Percentiles rank a stretch among this genome's conserved stretches.
Conservation (phyloP, 352 stramenopile species). For the Pythium sp. region DNA sequence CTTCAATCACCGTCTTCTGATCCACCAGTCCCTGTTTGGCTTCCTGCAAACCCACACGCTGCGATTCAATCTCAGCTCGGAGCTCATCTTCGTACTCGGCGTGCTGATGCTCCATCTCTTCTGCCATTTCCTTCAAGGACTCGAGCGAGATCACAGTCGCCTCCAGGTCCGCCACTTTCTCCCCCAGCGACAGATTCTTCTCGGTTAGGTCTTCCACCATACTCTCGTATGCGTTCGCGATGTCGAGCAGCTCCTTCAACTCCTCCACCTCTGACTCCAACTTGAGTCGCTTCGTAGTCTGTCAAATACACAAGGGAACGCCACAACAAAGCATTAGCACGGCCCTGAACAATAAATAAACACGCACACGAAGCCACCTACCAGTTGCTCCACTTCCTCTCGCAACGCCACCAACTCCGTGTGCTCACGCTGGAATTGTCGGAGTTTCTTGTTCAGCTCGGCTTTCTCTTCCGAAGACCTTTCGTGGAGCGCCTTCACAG, state of each 20-base stretch:
- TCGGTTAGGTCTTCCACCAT: conserved; percentile 89
- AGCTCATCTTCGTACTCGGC: conserved; percentile 80
- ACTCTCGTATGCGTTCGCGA: conserved; percentile 83
- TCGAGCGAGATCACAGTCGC: conserved; percentile 72
- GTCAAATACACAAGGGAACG: neutral
- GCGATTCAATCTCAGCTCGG: conserved; percentile 59
- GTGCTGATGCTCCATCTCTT: conserved; percentile 90
- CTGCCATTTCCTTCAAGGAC: conserved; percentile 76
- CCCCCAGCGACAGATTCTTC: conserved; percentile 82
- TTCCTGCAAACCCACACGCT: conserved; percentile 51
- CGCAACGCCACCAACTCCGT: conserved; percentile 56
- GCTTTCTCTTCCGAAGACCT: conserved; percentile 77
- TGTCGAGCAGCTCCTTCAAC: conserved; percentile 83
- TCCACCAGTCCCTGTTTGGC: conserved; percentile 50
- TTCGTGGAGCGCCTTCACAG: conserved; percentile 82
- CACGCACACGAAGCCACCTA: conserved; percentile 11
- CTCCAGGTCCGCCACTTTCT: conserved; percentile 78
- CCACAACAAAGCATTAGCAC: neutral
- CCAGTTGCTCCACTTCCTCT: conserved; percentile 72
- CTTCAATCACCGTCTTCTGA: conserved; percentile 62
- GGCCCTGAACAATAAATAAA: neutral
- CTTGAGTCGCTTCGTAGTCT: conserved; percentile 54
- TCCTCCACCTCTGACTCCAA: conserved; percentile 73
- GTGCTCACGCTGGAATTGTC: conserved; percentile 72
- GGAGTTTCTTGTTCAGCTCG: conserved; percentile 77